These are phyloP conservation scores for Phytophthora quininea DNA, from an alignment of 352 stramenopile species.

Conservation along the genomic window DNA sequence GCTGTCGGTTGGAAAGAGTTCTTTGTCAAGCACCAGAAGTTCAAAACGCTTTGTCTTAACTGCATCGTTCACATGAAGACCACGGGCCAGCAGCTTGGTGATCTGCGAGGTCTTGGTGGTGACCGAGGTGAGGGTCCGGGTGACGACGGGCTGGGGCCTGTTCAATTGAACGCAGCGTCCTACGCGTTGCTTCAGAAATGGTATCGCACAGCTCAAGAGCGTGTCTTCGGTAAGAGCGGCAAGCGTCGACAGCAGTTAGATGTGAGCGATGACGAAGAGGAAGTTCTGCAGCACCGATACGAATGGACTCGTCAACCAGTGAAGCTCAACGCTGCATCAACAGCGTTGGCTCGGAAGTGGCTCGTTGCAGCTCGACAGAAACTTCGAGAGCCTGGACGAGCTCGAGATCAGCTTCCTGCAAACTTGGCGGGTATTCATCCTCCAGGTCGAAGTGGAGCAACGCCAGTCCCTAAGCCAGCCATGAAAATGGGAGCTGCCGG, in stretches of 20 bases:
- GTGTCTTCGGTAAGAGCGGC: conserved; percentile 82
- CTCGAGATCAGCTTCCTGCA: conserved; percentile 41
- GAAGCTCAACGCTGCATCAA: conserved; percentile 74
- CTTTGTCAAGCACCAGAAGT: conserved; percentile 93
- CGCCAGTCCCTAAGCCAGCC: conserved; percentile 68
- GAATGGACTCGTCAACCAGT: conserved; percentile 85
- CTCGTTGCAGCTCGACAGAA: conserved; percentile 67
- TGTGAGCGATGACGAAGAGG: conserved; percentile 90
- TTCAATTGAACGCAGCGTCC: conserved; percentile 85
- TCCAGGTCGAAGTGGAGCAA: conserved; percentile 53
- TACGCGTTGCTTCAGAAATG: conserved; percentile 92
- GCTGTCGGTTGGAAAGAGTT: conserved; percentile 96
- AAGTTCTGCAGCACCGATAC: conserved; percentile 63
- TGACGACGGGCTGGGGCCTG: conserved; percentile 50
- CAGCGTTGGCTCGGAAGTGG: conserved; percentile 85
- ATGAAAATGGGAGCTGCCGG: conserved; percentile 80
- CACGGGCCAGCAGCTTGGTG: conserved; percentile 26
- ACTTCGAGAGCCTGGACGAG: conserved; percentile 58
- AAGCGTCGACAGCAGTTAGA: conserved; percentile 65
- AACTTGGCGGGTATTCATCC: conserved; percentile 65
- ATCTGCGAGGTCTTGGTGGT: conserved; percentile 34
- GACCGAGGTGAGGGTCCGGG: conserved; percentile 22
- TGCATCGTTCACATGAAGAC: conserved; percentile 88
- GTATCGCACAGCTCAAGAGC: conserved; percentile 91
- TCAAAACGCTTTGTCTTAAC: conserved; percentile 95